These are phyloP conservation scores for Aspergillus sp. DNA, from an alignment of 2,329 filamentous ascomycete genomes.

Conservation along the genomic window DNA sequence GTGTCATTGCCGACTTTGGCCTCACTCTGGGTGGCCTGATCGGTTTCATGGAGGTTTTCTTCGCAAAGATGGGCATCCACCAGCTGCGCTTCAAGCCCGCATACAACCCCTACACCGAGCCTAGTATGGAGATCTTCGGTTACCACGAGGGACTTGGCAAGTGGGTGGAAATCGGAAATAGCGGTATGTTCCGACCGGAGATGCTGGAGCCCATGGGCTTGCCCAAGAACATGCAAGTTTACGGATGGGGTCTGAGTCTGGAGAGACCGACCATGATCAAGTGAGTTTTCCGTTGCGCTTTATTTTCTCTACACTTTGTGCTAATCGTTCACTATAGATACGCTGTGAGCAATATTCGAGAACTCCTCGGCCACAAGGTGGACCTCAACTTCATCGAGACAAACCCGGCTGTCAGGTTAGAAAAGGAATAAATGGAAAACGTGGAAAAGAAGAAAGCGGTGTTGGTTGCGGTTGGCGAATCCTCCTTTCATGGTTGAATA, in stretches of 20 bases:
- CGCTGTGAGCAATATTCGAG: slow-evolving; percentile 85
- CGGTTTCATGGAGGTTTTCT: slow-evolving; percentile 95
- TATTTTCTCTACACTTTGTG: neutral
- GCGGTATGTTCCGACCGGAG: slow-evolving; percentile 97
- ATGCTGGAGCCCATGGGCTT: slow-evolving; percentile 96
- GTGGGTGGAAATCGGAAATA: slow-evolving; percentile 97
- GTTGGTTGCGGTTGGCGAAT: neutral
- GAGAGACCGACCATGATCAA: slow-evolving; percentile 99
- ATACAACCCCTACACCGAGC: slow-evolving; percentile 94
- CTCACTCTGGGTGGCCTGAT: slow-evolving; percentile 91
- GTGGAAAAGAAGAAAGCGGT: slow-evolving; percentile 27
- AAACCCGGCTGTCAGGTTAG: slow-evolving; percentile 87
- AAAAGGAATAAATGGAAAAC: slow-evolving; percentile 68
- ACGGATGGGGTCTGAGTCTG: slow-evolving; percentile 88
- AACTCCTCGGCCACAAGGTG: slow-evolving; percentile 92
- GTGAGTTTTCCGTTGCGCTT: slow-evolving; percentile 52
- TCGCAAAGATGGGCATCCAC: slow-evolving; percentile 90
- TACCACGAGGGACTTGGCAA: slow-evolving; percentile 88
- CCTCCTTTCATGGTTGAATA: slow-evolving; percentile 14
- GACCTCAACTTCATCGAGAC: slow-evolving; percentile 90
- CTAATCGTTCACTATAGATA: slow-evolving; percentile 49
- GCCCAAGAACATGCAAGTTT: slow-evolving; percentile 88
- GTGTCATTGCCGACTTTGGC: slow-evolving; percentile 95
- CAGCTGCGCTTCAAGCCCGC: slow-evolving; percentile 94
- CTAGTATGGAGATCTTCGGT: slow-evolving; percentile 97